phyloP scores from a whole-genome alignment of 2,329 filamentous ascomycete species.

The Cercospora brassicicola region DNA sequence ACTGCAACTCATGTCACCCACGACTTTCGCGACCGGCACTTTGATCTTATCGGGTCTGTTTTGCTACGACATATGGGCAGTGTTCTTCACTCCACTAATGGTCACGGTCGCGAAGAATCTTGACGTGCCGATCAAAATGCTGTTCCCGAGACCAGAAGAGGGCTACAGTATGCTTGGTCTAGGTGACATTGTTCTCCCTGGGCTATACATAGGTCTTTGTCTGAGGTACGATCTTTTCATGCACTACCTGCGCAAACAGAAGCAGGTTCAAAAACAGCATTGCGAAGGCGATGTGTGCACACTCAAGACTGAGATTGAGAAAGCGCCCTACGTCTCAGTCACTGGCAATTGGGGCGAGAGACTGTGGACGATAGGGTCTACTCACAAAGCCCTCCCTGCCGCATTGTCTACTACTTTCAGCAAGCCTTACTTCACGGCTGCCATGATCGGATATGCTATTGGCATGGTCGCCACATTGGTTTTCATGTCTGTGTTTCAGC shows the following conservation, averaged over 20 bases:
- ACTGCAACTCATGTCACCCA: constrained; percentile 81
- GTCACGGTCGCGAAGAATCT: constrained; percentile 82
- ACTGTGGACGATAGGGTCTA: constrained; percentile 66
- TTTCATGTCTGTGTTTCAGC: constrained; percentile 74
- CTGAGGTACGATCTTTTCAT: constrained; percentile 89
- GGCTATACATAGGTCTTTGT: constrained; percentile 83
- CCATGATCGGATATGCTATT: constrained; percentile 71
- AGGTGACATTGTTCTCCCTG: constrained; percentile 91
- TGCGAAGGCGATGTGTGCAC: constrained; percentile 25
- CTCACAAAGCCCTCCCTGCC: constrained; percentile 22
- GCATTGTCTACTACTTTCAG: constrained; percentile 57
- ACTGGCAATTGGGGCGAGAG: constrained; percentile 78
- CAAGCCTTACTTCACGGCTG: constrained; percentile 82
- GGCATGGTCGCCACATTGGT: constrained; percentile 76
- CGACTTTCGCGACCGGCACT: constrained; percentile 79
- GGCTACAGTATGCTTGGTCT: constrained; percentile 75
- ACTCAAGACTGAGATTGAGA: constrained; percentile 30
- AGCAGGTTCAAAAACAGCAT: constrained; percentile 33
- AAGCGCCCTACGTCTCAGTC: constrained; percentile 48
- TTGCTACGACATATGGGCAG: constrained; percentile 92
- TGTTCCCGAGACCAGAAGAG: constrained; percentile 68
- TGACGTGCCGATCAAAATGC: constrained; percentile 89
- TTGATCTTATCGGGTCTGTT: constrained; percentile 78
- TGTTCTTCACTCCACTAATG: constrained; percentile 87
- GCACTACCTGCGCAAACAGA: constrained; percentile 71